These are phyloP conservation scores for Teratosphaeria nubilosa DNA, from an alignment of 2,329 filamentous ascomycete species.

Conservation along the genomic window DNA sequence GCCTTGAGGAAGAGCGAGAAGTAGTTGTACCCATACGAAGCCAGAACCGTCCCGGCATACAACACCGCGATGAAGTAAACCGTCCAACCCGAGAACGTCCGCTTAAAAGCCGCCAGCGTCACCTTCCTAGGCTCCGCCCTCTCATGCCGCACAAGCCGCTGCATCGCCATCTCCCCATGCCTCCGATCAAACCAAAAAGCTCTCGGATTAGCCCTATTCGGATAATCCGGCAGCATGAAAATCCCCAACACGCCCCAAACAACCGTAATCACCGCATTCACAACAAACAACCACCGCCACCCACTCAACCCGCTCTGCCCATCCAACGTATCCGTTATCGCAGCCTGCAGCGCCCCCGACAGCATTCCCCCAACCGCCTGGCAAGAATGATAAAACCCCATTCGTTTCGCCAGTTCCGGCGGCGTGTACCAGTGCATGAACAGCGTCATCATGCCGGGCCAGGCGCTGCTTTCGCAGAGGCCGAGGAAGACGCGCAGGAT, in stretches of 20 bases:
- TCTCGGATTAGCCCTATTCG: constrained; percentile 23
- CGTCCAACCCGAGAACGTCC: constrained; percentile 36
- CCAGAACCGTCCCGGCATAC: constrained; percentile 38
- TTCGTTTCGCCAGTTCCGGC: constrained; percentile 42
- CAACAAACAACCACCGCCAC: constrained; percentile 30
- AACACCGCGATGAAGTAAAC: constrained; percentile 38
- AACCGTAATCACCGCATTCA: constrained; percentile 29
- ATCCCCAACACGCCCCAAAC: constrained; percentile 25
- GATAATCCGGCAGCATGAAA: constrained; percentile 30
- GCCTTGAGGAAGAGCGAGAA: constrained; percentile 36
- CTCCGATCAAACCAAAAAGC: constrained; percentile 38
- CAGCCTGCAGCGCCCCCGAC: constrained; percentile 46
- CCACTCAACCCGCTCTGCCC: constrained; percentile 23
- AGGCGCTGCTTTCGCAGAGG: constrained; percentile 31
- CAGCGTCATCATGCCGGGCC: constrained; percentile 33
- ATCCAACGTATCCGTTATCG: constrained; percentile 23
- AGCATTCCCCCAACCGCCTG: constrained; percentile 38
- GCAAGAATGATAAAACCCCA: constrained; percentile 43
- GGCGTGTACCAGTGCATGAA: constrained; percentile 43
- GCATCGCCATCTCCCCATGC: constrained; percentile 35
- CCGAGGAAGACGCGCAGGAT: constrained; percentile 41
- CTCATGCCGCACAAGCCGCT: constrained; percentile 34
- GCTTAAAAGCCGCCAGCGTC: constrained; percentile 28
- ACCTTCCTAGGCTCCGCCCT: constrained; percentile 34
- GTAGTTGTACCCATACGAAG: constrained; percentile 39